Percentiles rank a stretch among this genome's conserved stretches.
phyloP scores from a whole-genome alignment of 352 stramenopile genomes.

The Globisporangium viniferum region DNA sequence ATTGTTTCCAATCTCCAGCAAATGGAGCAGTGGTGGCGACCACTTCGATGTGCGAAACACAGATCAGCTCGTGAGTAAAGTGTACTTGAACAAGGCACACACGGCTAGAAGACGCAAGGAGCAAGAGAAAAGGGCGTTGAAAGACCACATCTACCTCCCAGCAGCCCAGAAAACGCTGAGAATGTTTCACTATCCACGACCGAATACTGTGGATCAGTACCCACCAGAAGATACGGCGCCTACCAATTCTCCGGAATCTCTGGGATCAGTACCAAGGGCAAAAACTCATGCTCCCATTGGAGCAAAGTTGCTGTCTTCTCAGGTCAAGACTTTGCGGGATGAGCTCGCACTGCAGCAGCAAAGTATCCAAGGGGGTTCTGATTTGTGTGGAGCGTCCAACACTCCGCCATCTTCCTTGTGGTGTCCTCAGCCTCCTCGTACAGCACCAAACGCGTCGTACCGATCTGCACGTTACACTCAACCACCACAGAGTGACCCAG shows the following conservation, averaged over 20 bases:
- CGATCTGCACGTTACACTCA: slow-evolving; percentile 2
- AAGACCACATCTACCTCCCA: slow-evolving; percentile 32
- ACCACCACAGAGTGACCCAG: neutral
- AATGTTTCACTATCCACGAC: slow-evolving; percentile 8
- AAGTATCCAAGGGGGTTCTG: neutral
- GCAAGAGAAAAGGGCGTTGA: slow-evolving; percentile 20
- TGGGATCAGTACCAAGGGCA: neutral
- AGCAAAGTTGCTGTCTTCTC: slow-evolving; percentile 36
- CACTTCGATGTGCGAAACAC: slow-evolving; percentile 14
- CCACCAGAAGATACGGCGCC: neutral
- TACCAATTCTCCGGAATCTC: neutral
- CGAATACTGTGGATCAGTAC: neutral
- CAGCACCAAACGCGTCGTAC: slow-evolving; percentile 4
- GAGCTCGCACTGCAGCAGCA: slow-evolving; percentile 16
- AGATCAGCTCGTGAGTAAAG: slow-evolving; percentile 17
- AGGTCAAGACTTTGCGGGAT: slow-evolving; percentile 34
- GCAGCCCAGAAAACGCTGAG: slow-evolving; percentile 24
- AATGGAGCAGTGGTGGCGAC: neutral
- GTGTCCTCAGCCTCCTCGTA: slow-evolving; percentile 15
- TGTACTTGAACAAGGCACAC: slow-evolving; percentile 13
- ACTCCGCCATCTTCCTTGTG: slow-evolving; percentile 3
- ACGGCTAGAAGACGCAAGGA: slow-evolving; percentile 9
- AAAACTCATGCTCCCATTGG: slow-evolving; percentile 15
- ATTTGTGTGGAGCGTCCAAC: neutral
- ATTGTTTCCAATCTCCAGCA: slow-evolving; percentile 5